phyloP scores from a whole-genome alignment of 2,329 filamentous ascomycete genomes.

The Pseudogymnoascus sp. region DNA sequence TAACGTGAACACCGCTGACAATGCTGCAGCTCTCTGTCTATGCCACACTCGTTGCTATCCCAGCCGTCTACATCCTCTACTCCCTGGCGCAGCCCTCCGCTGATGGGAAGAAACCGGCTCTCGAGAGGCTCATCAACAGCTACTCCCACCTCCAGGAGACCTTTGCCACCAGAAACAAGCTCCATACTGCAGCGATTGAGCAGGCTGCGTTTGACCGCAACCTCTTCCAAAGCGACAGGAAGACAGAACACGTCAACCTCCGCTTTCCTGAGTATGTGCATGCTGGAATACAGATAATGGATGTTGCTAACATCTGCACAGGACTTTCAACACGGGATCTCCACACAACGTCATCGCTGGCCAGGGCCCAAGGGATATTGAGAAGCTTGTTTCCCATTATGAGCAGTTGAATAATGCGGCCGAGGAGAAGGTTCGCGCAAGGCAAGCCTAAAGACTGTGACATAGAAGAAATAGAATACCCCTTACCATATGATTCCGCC shows the following conservation, averaged over 20 bases:
- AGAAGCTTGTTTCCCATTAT: conserved; percentile 54
- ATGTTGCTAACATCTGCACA: conserved; percentile 32
- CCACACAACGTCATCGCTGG: conserved; percentile 59
- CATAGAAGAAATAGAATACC: conserved; percentile 14
- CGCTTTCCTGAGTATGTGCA: conserved; percentile 56
- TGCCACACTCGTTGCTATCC: conserved; percentile 37
- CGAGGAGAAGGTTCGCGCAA: conserved; percentile 43
- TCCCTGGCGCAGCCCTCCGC: conserved; percentile 32
- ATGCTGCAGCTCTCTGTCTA: conserved; percentile 39
- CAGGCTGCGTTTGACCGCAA: conserved; percentile 55
- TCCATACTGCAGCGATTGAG: conserved; percentile 54
- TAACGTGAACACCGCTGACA: conserved; percentile 11
- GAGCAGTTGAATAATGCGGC: conserved; percentile 47
- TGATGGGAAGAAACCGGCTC: conserved; percentile 33
- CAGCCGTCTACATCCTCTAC: conserved; percentile 38
- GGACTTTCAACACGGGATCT: conserved; percentile 54
- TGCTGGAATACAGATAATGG: not conserved
- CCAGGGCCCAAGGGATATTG: conserved; percentile 48
- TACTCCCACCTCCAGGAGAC: conserved; percentile 46
- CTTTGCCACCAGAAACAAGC: conserved; percentile 48
- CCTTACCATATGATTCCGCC: conserved; percentile 5
- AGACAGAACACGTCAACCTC: conserved; percentile 43
- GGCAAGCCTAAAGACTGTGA: conserved; percentile 8
- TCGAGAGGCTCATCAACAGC: conserved; percentile 45
- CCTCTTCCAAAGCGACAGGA: conserved; percentile 44